A percentile compares a stretch with the other conserved stretches of the same genome.
Conservation (phyloP, 2,329 filamentous ascomycete genomes). For the Eurotiales sp. region DNA sequence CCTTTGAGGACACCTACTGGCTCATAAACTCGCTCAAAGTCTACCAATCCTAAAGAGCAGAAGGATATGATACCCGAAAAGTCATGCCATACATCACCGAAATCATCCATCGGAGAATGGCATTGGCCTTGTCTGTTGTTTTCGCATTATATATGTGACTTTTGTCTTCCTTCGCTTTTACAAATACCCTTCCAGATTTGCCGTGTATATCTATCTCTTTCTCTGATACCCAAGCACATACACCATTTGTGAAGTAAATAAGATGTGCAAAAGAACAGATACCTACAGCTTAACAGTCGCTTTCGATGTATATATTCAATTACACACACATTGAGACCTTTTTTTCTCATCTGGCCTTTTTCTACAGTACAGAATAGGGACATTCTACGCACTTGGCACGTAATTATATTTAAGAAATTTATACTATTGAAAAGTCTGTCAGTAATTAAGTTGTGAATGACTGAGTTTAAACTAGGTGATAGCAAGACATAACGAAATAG, state of each 20-base stretch:
- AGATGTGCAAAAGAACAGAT: not conserved
- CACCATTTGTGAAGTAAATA: not conserved
- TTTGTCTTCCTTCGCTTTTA: not conserved
- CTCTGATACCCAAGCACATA: constrained; percentile 3
- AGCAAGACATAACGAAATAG: no score
- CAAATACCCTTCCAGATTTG: not conserved
- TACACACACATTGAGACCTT: not conserved
- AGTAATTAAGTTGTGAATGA: no score
- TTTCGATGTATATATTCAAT: not conserved
- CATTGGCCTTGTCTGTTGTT: no score
- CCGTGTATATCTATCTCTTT: not conserved
- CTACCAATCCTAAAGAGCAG: constrained; percentile 41
- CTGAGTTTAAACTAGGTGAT: no score
- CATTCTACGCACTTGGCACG: no score
- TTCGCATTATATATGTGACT: no score
- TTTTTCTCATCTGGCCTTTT: not conserved
- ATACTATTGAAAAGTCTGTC: no score
- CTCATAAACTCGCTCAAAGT: constrained; percentile 68
- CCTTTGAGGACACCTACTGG: constrained; percentile 74
- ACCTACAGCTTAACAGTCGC: not conserved
- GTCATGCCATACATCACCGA: no score
- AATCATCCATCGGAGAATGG: no score
- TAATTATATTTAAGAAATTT: no score
- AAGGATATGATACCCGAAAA: not conserved
- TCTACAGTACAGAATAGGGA: no score